Evolutionary conservation across 2,329 filamentous ascomycete species (phyloP).

Genomic region (Xylariaceae sp.): DNA sequence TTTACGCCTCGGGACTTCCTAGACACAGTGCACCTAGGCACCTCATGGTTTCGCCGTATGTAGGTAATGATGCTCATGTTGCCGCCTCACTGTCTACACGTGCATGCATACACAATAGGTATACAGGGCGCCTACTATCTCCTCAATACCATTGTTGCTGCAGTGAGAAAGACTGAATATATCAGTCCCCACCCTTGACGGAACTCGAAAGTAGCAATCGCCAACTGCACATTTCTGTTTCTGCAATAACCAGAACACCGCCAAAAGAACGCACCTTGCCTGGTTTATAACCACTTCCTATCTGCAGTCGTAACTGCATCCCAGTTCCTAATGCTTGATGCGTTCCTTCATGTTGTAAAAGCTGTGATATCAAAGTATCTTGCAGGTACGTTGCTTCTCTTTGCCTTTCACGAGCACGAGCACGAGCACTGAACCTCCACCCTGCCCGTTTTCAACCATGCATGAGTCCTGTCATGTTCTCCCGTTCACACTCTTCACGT

Average conservation of each 20-base stretch:
- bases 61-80: too few relatives aligned
- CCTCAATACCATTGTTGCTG: too few relatives aligned
- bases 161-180: too few relatives aligned
- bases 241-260: background rate
- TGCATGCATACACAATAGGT: too few relatives aligned
- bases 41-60: too few relatives aligned
- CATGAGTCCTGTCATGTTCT: constrained; percentile 13
- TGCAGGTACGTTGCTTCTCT: constrained; percentile 17
- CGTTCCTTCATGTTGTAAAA: constrained; percentile 6
- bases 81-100: too few relatives aligned
- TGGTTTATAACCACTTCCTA: background rate
- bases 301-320: background rate
- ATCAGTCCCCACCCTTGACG: too few relatives aligned
- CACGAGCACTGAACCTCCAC: background rate
- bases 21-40: too few relatives aligned
- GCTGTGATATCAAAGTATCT: background rate
- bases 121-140: too few relatives aligned
- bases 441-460: background rate
- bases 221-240: background rate
- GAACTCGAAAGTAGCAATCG: too few relatives aligned
- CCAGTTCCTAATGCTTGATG: background rate
- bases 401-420: background rate
- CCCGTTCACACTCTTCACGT: constrained; percentile 27
- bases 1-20: too few relatives aligned
- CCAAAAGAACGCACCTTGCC: too few relatives aligned